Evolutionary conservation across 495 filamentous ascomycete species (phyloP), one percentile per base, ranked within the genome.

Genomic region (Neohortaea acidophila): DNA sequence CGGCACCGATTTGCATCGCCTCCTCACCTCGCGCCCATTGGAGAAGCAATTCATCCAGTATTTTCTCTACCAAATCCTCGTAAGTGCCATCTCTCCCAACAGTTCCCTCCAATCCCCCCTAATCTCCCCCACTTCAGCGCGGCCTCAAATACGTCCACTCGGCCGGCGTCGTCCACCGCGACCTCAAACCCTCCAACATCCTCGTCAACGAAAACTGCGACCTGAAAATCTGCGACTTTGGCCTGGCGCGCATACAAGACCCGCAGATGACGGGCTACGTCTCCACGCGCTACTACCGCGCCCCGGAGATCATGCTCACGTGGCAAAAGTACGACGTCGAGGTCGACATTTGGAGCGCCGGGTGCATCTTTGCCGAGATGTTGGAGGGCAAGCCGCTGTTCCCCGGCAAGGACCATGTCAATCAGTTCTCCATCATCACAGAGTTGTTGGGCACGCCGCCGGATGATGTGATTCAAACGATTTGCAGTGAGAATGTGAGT

Each of bases 221-320:
- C 58, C 65, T 97, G 38, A 97, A 97, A 65, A 97, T 97, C 59
- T 97, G 89, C 70, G 89, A 97, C 58, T 97, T 97, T 51, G 89
- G 89, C 43, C 67, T 97, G 38, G 89, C 89, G 27, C 81, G 89
- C 53, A 93, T 97, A 53, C 89, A 97, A 60, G 89, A 97, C 53
- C 89, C 89, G n/a, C 89, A 97, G 62, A 97, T 97, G 89, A 97
- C 89, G 26, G 89, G 89, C 52, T 97, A 97, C 55, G 89, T 97
- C 28, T 97, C 89, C 33, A 97, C 89, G 36, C 70, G 89, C 65
- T 97, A 97, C 68, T 97, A 97, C 65, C 79, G 89, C 34, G 89
- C 89, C 3, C 89, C 89, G 12, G 89, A 97, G 62, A 97, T 97
- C 56, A 97, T 97, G 89, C 84, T 97, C 52, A 97, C 89, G 30